Evolutionary conservation across 2,329 filamentous ascomycete species (phyloP), one percentile per base, ranked within the genome.

Genomic region (Arthrobotrys conoides): DNA sequence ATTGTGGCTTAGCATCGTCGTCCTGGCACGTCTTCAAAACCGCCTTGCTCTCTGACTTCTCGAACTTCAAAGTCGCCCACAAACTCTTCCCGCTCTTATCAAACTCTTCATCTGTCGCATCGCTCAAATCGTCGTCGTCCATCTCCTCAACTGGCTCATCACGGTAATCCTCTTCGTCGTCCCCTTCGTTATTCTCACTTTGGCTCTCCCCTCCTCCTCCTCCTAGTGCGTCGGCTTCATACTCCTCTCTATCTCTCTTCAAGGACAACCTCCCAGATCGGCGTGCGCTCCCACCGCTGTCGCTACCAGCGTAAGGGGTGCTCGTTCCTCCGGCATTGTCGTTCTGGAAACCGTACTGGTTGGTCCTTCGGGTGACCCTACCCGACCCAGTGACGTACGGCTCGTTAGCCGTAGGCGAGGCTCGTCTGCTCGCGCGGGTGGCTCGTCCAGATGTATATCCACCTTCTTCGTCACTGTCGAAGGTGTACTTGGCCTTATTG

Each of bases 401-500:
- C 86, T 85, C 89, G 85, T 4, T 88, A 3, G 14, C 20, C 36
- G 20, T 24, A 87, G 8, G 86, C 80, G 90, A 90, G 9, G 90
- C 88, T 46, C 91, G 89, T 0, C 92, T 88, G 12, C 93, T 93
- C 5, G 91, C 89, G 77, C 87, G 94, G 83, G 84, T 85, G 84
- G 5, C 83, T 84, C 9, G 88, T 88, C 41, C 90, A 91, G 83
- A 91, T n/a, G 89, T 89, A 71, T 87, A 88, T 65, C 90, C 89
- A 16, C 91, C 90, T 41, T 91, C 91, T 81, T 96, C 93, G 24
- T 96, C 93, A 66, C 97, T 94, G 0, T 94, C 96, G 83, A 93
- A 99, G 0, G 93, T 99, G 83, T 99, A 99, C 84, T 94, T 96
- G 86, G 97, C 92, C 79, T 95, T 92, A 87, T 99, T 98, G 71